Conservation (phyloP, 768 basidiomycete species). For the Candolleomyces efflorescens region DNA sequence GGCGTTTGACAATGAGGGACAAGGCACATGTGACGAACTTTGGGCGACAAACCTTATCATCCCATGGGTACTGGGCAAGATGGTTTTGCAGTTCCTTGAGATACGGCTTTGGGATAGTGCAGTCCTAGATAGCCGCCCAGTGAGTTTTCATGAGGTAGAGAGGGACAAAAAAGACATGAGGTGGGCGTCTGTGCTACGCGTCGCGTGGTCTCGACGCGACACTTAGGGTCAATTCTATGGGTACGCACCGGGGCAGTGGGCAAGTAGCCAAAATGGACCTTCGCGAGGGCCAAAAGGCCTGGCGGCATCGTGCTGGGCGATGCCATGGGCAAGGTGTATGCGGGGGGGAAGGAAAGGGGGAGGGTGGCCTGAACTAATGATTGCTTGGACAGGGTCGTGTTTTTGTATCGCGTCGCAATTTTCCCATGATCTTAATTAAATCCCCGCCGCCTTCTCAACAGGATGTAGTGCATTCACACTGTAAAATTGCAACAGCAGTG, state of each 20-base stretch:
- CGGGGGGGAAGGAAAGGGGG: neutral
- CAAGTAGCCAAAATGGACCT: neutral
- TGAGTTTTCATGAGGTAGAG: neutral
- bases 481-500: no score
- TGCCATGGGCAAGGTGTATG: neutral
- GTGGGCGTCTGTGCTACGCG: neutral
- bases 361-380: neutral
- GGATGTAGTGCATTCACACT: no score
- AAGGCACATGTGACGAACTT: slow-evolving; percentile 3
- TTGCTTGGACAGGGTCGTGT: neutral
- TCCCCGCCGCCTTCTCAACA: no score
- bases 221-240: neutral
- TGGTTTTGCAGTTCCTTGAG: slow-evolving; percentile 31
- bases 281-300: neutral
- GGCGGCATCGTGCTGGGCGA: neutral
- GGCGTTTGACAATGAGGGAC: neutral
- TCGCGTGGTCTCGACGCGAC: neutral
- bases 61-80: slow-evolving; percentile 25
- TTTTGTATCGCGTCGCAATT: neutral
- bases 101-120: slow-evolving; percentile 29
- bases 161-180: neutral
- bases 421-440: neutral
- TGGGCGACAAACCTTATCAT: slow-evolving; percentile 27
- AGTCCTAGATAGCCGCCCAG: neutral
- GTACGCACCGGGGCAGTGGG: neutral